These are phyloP conservation scores for Termitomyces sp. DNA, from an alignment of 768 basidiomycete species.

Conservation along the genomic window DNA sequence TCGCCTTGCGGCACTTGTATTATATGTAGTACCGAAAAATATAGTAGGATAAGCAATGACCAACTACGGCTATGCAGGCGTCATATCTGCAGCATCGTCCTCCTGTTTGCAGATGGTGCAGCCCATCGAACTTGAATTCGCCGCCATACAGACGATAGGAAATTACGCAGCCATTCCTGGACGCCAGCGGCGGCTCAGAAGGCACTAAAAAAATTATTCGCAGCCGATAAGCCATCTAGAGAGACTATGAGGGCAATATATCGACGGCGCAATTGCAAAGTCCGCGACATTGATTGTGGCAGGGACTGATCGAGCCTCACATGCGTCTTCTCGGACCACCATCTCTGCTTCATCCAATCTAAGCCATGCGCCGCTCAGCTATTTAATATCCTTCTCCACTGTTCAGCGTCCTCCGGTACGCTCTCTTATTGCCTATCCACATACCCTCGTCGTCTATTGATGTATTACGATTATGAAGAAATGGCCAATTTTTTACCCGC, in stretches of 20 bases:
- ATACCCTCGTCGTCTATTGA: background rate
- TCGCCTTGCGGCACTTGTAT: background rate
- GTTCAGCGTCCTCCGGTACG: background rate
- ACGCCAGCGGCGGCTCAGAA: background rate
- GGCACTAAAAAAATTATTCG: background rate
- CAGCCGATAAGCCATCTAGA: background rate
- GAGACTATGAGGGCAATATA: conserved; percentile 3
- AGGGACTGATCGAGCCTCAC: conserved; percentile 18
- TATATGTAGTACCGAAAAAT: background rate
- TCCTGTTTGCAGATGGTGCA: background rate
- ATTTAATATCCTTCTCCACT: conserved; percentile 16
- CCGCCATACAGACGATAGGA: background rate
- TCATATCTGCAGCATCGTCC: background rate
- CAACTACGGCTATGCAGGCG: background rate
- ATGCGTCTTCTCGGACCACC: conserved; percentile 14
- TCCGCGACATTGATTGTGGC: conserved; percentile 12
- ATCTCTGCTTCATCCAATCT: conserved; percentile 16
- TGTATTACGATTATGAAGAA: conserved; percentile 17
- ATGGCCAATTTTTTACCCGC: conserved; percentile 28
- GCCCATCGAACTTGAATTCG: background rate
- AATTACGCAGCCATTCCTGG: background rate
- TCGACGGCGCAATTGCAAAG: background rate
- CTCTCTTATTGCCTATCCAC: conserved; percentile 1
- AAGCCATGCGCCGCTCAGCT: conserved; percentile 15
- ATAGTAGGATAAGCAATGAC: background rate